phyloP scores from a whole-genome alignment of 2,329 filamentous ascomycete genomes.

The Aspergillus flavus region DNA sequence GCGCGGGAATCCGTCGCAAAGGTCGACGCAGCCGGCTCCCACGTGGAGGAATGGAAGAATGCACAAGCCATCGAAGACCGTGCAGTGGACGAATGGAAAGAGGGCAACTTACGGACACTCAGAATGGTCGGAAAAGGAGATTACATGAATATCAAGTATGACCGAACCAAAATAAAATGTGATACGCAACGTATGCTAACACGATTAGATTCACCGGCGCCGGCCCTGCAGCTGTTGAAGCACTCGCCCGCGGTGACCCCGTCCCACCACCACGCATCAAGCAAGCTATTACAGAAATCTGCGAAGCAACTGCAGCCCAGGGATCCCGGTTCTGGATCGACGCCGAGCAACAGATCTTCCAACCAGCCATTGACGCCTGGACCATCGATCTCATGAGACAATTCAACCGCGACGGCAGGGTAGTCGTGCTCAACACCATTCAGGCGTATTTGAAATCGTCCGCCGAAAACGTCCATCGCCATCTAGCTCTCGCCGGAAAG shows the following conservation, averaged over 20 bases:
- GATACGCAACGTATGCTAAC: not conserved
- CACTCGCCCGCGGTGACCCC: conserved; percentile 36
- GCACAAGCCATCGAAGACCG: conserved; percentile 18
- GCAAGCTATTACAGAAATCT: conserved; percentile 42
- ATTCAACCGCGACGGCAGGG: conserved; percentile 39
- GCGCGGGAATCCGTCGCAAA: conserved; percentile 45
- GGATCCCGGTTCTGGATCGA: conserved; percentile 50
- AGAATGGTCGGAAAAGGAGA: conserved; percentile 47
- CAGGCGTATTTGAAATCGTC: conserved; percentile 52
- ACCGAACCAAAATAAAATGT: not conserved
- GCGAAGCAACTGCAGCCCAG: conserved; percentile 35
- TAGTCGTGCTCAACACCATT: conserved; percentile 47
- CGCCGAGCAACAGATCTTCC: conserved; percentile 51
- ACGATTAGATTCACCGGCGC: conserved; percentile 46
- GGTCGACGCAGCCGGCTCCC: conserved; percentile 14
- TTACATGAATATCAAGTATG: conserved; percentile 48
- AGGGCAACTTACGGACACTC: conserved; percentile 51
- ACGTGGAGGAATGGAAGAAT: conserved; percentile 4
- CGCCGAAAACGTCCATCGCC: conserved; percentile 38
- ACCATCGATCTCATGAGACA: conserved; percentile 50
- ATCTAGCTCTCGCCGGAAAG: conserved; percentile 40
- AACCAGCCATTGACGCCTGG: conserved; percentile 49
- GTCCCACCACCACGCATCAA: conserved; percentile 36
- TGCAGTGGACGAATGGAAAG: conserved; percentile 49
- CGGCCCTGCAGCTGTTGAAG: conserved; percentile 40